These are phyloP conservation scores for Erodium texanum DNA, from an alignment of 441 rosid genomes.

Conservation along the genomic window DNA sequence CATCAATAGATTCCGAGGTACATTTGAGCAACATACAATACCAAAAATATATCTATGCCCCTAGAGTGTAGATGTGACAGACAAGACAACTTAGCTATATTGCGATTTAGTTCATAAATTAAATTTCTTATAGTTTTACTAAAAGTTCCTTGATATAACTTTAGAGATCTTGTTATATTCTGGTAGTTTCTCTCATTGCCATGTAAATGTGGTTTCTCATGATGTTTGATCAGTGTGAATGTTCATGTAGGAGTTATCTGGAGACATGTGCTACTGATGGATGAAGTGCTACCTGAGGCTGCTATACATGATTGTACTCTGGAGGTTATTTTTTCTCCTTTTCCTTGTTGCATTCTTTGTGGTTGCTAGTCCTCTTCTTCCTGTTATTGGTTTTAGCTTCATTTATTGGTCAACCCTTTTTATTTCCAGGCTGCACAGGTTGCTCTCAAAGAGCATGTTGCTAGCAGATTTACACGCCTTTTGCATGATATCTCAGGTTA, in stretches of 20 bases:
- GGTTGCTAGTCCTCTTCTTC: constrained; percentile 5
- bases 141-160: neutral
- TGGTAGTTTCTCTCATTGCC: constrained; percentile 11
- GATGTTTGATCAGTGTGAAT: constrained; percentile 21
- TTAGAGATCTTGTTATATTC: constrained; percentile 3
- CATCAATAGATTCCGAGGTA: neutral
- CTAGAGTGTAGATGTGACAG: neutral
- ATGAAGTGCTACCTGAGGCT: constrained; percentile 74
- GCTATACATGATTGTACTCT: constrained; percentile 57
- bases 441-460: constrained; percentile 59
- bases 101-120: neutral
- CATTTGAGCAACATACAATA: neutral
- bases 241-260: constrained; percentile 61
- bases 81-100: neutral
- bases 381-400: constrained; percentile 4
- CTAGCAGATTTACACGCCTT: constrained; percentile 55
- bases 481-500: constrained; percentile 78
- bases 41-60: neutral
- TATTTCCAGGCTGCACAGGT: constrained; percentile 71
- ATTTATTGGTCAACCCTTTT: constrained; percentile 21
- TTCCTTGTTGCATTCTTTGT: neutral
- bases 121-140: constrained; percentile 2
- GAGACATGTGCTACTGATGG: constrained; percentile 80
- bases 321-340: constrained; percentile 38
- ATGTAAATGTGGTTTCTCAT: constrained; percentile 10